A percentile compares a stretch with the other conserved stretches of the same genome.
Evolutionary conservation across 208 protist species (phyloP).

Genomic region (Angomonas ambiguus): DNA sequence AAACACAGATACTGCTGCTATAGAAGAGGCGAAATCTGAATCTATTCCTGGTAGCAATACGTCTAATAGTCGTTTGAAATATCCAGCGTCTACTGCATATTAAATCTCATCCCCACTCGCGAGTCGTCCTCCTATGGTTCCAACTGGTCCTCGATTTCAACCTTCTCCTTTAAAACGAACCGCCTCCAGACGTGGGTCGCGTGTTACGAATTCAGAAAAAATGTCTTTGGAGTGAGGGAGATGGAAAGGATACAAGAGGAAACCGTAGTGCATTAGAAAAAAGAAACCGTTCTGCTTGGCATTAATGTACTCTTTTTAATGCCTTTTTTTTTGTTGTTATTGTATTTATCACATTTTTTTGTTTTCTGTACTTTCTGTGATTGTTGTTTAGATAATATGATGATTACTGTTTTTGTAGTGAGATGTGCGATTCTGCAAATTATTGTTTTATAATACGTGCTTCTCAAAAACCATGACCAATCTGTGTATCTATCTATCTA

Average conservation of each 20-base stretch:
- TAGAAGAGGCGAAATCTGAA: too few relatives aligned
- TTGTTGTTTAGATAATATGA: not conserved
- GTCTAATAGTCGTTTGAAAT: too few relatives aligned
- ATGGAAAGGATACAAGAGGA: conserved; percentile 40
- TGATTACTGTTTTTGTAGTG: too few relatives aligned
- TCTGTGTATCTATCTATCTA: conserved; percentile 10
- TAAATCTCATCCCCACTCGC: too few relatives aligned
- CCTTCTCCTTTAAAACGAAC: not conserved
- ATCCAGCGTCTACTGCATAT: too few relatives aligned
- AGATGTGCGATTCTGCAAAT: too few relatives aligned
- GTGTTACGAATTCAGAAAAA: conserved; percentile 10
- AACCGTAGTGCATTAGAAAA: conserved; percentile 49
- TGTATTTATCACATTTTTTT: conserved; percentile 16
- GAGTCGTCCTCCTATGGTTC: not conserved
- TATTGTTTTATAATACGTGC: too few relatives aligned
- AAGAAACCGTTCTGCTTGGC: conserved; percentile 34
- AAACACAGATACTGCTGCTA: too few relatives aligned
- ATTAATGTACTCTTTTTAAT: conserved; percentile 17
- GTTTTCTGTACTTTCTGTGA: conserved; percentile 11
- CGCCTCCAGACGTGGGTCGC: conserved; percentile 16
- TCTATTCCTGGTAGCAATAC: too few relatives aligned
- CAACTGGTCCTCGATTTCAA: not conserved
- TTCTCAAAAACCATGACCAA: too few relatives aligned
- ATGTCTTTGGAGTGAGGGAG: conserved; percentile 9
- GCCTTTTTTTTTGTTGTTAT: conserved; percentile 17